Conservation (phyloP, 306 rosid species). For the Albizia julibrissin region DNA sequence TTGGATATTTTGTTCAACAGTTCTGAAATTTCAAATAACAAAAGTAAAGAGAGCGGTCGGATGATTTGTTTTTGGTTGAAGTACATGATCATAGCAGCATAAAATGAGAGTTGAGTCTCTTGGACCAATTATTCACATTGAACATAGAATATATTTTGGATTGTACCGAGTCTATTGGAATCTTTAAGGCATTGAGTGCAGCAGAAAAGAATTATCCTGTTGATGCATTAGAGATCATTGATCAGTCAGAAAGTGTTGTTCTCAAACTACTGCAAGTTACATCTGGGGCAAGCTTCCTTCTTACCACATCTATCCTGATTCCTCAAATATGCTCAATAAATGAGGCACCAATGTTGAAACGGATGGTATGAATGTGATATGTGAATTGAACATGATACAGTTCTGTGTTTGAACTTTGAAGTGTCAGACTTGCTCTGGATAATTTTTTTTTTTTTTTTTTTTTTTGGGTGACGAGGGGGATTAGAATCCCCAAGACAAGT, state of each 20-base stretch:
- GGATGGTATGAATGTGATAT: background rate
- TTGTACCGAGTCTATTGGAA: no score
- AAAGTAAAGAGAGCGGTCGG: no score
- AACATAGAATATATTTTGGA: background rate
- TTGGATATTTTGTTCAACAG: background rate
- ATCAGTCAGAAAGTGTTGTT: background rate
- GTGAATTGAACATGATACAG: background rate
- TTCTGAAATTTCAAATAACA: background rate
- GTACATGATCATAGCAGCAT: background rate
- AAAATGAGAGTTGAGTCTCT: background rate
- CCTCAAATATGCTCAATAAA: background rate
- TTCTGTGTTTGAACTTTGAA: background rate
- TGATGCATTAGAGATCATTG: background rate
- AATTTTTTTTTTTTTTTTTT: background rate
- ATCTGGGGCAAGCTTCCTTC: background rate
- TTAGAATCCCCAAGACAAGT: background rate
- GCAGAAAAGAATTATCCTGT: background rate
- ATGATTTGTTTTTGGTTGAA: background rate
- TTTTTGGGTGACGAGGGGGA: background rate
- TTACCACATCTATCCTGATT: background rate
- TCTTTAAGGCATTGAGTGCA: background rate
- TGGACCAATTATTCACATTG: background rate
- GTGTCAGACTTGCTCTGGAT: background rate
- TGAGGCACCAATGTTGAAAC: background rate
- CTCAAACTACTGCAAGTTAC: background rate